These are phyloP conservation scores for Pelargonium australe DNA, from an alignment of 441 rosid genomes.

Conservation along the genomic window DNA sequence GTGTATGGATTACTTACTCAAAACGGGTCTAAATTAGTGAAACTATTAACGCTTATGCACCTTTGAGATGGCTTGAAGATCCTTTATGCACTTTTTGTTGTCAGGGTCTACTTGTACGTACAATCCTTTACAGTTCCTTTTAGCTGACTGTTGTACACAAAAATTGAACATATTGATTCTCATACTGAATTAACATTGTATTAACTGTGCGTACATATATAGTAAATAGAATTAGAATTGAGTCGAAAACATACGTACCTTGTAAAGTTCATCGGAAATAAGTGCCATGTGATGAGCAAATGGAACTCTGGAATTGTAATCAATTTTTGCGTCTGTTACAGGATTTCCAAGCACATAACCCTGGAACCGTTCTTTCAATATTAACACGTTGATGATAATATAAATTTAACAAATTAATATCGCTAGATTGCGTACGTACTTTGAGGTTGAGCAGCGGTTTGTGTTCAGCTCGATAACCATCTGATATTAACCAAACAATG, in stretches of 20 bases:
- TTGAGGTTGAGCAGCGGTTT: too few species aligned
- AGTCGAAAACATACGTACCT: conserved; percentile 26
- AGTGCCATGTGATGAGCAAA: conserved; percentile 40
- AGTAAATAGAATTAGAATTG: background rate
- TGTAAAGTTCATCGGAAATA: conserved; percentile 37
- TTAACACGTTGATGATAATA: too few species aligned
- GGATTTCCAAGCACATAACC: conserved; percentile 45
- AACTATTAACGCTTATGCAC: conserved; percentile 4
- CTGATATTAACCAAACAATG: too few species aligned
- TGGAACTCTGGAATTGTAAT: conserved; percentile 33
- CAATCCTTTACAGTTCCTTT: conserved; percentile 27
- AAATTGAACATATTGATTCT: background rate
- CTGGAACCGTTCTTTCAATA: conserved; percentile 16
- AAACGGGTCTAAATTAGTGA: too few species aligned
- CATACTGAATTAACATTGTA: background rate
- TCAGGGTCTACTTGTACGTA: conserved; percentile 11
- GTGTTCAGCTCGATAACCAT: too few species aligned
- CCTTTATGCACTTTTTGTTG: conserved; percentile 19
- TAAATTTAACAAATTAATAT: too few species aligned
- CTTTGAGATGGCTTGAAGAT: conserved; percentile 22
- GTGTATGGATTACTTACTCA: background rate
- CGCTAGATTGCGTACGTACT: too few species aligned
- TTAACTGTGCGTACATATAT: background rate
- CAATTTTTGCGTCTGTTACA: conserved; percentile 23
- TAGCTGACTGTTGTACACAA: conserved; percentile 21